Conservation (phyloP, 345 rosid genomes). For the Jatropha curcas region DNA sequence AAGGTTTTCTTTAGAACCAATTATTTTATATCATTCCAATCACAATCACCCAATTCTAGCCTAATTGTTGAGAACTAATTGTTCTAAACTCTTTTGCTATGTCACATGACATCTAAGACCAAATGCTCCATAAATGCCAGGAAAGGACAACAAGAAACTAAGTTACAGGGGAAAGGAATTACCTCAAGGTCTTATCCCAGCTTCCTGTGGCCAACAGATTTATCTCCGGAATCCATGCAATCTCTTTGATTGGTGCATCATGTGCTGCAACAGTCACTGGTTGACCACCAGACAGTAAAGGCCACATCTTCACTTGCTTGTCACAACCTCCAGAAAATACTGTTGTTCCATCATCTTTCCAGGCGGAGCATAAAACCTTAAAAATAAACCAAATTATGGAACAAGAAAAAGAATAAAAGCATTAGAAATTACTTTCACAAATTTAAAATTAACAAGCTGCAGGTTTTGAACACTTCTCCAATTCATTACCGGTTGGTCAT, state of each 20-base stretch:
- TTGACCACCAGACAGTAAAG: conserved; percentile 79
- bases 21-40: too few species aligned
- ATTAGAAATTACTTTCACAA: background rate
- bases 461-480: background rate
- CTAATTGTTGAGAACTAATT: too few species aligned
- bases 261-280: conserved; percentile 91
- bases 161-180: conserved; percentile 14
- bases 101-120: background rate
- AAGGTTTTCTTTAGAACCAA: too few species aligned
- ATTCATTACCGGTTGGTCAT: conserved; percentile 87
- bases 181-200: conserved; percentile 95
- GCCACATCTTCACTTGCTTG: conserved; percentile 99
- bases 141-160: background rate
- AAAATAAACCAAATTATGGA: conserved; percentile 1
- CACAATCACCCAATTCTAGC: too few species aligned
- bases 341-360: conserved; percentile 98
- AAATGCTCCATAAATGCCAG: conserved; percentile 6
- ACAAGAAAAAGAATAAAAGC: background rate
- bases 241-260: conserved; percentile 74
- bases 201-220: conserved; percentile 83
- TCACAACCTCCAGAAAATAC: conserved; percentile 96
- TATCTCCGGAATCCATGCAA: conserved; percentile 97
- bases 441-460: conserved; percentile 5
- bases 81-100: too few species aligned
- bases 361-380: conserved; percentile 87